Percentiles rank a stretch among this genome's conserved stretches.
phyloP scores from a whole-genome alignment of 148 eudicot species.

The Amaranthus cruentus region DNA sequence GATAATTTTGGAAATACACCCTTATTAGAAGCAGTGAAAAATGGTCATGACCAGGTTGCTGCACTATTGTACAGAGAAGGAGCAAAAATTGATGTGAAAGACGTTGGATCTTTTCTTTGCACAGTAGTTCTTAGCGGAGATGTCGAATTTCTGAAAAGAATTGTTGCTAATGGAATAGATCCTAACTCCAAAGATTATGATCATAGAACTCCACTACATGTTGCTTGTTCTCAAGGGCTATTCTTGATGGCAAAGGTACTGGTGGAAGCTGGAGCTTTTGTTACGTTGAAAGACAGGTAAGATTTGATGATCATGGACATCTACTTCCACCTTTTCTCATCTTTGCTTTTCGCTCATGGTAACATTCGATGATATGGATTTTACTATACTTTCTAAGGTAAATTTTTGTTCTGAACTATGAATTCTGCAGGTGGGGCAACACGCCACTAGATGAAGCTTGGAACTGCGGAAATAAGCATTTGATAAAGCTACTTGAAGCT shows the following conservation, averaged over 20 bases:
- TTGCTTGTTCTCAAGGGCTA: slow-evolving; percentile 73
- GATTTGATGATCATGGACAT: background rate
- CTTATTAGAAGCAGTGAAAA: slow-evolving; percentile 72
- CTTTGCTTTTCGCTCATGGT: too few relatives aligned
- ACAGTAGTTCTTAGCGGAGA: slow-evolving; percentile 58
- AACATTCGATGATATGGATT: background rate
- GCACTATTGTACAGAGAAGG: slow-evolving; percentile 48
- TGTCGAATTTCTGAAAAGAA: slow-evolving; percentile 47
- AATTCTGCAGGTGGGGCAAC: slow-evolving; percentile 60
- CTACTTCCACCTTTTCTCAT: background rate
- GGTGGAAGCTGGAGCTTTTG: slow-evolving; percentile 76
- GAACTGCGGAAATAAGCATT: slow-evolving; percentile 46
- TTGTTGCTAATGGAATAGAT: slow-evolving; percentile 58
- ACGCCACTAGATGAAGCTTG: slow-evolving; percentile 61
- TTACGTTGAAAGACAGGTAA: slow-evolving; percentile 72
- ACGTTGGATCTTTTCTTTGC: slow-evolving; percentile 67
- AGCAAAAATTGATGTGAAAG: slow-evolving; percentile 52
- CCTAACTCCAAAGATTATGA: slow-evolving; percentile 76
- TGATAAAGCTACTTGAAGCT: slow-evolving; percentile 67
- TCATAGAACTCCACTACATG: slow-evolving; percentile 77
- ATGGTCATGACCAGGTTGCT: slow-evolving; percentile 71
- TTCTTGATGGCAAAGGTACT: slow-evolving; percentile 67
- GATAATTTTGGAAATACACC: slow-evolving; percentile 83
- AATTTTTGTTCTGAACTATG: background rate
- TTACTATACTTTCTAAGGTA: background rate